Base-by-base conservation (phyloP, 2,329 filamentous ascomycete genomes). In the Claviceps paspali region DNA sequence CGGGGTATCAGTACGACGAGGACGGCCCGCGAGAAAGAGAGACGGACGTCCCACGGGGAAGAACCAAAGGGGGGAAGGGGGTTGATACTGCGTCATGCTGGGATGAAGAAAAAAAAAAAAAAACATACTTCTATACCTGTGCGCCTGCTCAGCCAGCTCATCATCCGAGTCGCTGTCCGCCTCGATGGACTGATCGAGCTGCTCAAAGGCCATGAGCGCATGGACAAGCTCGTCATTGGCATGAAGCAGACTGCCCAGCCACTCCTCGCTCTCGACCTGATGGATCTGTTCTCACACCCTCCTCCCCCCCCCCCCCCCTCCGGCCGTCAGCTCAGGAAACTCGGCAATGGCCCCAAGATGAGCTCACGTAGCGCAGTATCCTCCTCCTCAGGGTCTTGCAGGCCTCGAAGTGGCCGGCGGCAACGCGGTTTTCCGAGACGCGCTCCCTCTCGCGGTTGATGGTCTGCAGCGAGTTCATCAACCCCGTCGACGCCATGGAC, bases 161-260 rank as follows among this genome's bases (percentile, higher is more conserved):
- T 79, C 76, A 40, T 81, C 76, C 2, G 75, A 79, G 54, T 82
- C 76, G 46, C 75, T 79, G 52, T 82, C 77, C 5, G 76, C 76
- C 45, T 85, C 81, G 44, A 88, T 82, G 33, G 82, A 86, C 42
- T 79, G 77, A 53, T 98, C 88, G 44, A 96, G 73, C 48, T 95
- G 83, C 59, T 96, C 88, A 52, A 86, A 98, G 0, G 86, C 82
- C 74, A 93, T 94, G 40, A 98, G 68, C 2, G 87, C 85, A 43
- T 80, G 80, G 29, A 96, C 83, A n/a, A 98, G 77, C 57, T 93
- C 83, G 50, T 98, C 91, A 50, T 98, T 96, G 45, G 88, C 87
- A 50, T 91, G 84, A 14, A 98, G 76, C 4, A 98, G 68, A 42
- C 84, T 79, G 29, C 88, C 91, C 7, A 98, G 77, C 68, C 82